A percentile compares a stretch with the other conserved stretches of the same genome.
Conservation (phyloP, 345 rosid genomes). For the Pelargonium nanum region DNA sequence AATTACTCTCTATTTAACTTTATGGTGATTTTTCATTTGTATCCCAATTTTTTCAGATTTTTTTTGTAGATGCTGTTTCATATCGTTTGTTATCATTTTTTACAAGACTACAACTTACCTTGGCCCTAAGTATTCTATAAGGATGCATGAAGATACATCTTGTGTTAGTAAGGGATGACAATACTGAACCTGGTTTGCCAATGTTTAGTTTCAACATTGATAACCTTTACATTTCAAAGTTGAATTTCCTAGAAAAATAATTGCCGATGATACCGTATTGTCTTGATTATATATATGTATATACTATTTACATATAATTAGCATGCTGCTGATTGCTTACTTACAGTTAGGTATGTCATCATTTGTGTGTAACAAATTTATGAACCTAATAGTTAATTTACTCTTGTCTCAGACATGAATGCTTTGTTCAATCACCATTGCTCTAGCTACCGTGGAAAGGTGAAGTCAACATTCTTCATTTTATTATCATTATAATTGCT, state of each 20-base stretch:
- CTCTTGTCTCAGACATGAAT: slow-evolving; percentile 57
- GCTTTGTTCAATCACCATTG: slow-evolving; percentile 59
- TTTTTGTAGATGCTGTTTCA: no score
- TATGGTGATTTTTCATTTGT: no score
- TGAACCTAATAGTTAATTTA: slow-evolving; percentile 8
- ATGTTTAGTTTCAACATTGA: not conserved
- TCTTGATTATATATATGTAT: not conserved
- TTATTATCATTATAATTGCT: slow-evolving; percentile 4
- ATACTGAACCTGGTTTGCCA: not conserved
- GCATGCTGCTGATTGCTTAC: not conserved
- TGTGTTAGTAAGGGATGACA: not conserved
- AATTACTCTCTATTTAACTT: no score
- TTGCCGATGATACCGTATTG: not conserved
- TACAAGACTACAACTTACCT: not conserved
- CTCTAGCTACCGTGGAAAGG: slow-evolving; percentile 76
- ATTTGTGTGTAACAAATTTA: not conserved
- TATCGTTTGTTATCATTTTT: no score
- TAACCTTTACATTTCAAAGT: not conserved
- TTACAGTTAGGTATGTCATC: not conserved
- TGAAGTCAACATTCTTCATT: slow-evolving; percentile 18
- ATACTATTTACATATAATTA: no score
- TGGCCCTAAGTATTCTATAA: not conserved
- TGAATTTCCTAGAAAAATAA: no score
- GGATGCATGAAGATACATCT: not conserved
- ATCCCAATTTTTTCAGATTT: no score